Evolutionary conservation across 2,329 filamentous ascomycete genomes (phyloP).

Genomic region (Trichoderma sp.): DNA sequence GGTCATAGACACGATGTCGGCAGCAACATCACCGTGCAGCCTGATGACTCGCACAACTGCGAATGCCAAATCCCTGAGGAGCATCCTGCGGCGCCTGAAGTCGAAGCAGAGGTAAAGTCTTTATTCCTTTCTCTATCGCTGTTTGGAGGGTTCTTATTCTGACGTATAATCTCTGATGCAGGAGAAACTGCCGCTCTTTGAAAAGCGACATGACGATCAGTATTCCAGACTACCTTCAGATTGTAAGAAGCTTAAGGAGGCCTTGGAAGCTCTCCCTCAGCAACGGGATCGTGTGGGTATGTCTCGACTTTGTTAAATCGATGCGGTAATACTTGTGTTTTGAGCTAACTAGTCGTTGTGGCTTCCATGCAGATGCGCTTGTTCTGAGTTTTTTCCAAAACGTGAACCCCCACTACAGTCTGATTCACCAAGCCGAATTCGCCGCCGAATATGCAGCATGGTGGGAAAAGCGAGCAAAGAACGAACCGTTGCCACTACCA

Average conservation of each 20-base stretch:
- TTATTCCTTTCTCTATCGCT: not conserved
- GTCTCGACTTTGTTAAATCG: not conserved
- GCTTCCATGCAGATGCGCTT: conserved; percentile 35
- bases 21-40: not conserved
- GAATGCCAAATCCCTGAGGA: not conserved
- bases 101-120: not conserved
- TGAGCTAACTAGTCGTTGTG: not conserved
- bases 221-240: not conserved
- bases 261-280: not conserved
- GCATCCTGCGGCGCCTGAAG: not conserved
- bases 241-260: not conserved
- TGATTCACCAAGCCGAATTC: conserved; percentile 40
- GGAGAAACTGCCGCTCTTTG: not conserved
- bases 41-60: not conserved
- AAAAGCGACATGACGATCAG: not conserved
- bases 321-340: not conserved
- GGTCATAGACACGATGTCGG: not conserved
- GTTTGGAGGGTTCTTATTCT: not conserved
- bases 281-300: conserved; percentile 1
- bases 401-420: conserved; percentile 43
- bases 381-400: conserved; percentile 38
- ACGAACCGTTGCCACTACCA: conserved; percentile 35
- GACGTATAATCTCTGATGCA: not conserved
- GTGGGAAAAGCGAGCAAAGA: conserved; percentile 36
- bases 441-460: conserved; percentile 39